Evolutionary conservation across 768 basidiomycete species (phyloP).

Genomic region (Tricholoma matsutake): DNA sequence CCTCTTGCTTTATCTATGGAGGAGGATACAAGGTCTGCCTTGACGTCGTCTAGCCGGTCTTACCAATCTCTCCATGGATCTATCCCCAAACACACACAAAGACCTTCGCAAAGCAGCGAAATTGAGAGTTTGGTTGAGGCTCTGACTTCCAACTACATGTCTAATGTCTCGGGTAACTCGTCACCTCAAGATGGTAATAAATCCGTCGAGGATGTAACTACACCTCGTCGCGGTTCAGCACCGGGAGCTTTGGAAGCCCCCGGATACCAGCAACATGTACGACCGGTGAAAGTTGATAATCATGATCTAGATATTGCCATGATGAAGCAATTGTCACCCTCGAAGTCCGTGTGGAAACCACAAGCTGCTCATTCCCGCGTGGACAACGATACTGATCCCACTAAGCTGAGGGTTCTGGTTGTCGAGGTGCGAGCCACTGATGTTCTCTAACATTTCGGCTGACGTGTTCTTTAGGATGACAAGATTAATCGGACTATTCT

Average conservation of each 20-base stretch:
- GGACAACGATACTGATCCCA: conserved; percentile 5
- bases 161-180: conserved; percentile 14
- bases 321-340: conserved; percentile 6
- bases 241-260: too few species aligned
- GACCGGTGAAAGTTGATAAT: conserved; percentile 35
- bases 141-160: conserved; percentile 31
- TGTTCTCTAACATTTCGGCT: not conserved
- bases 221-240: not conserved
- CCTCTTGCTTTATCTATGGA: conserved; percentile 48
- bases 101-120: conserved; percentile 27
- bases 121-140: conserved; percentile 50
- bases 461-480: conserved; percentile 51
- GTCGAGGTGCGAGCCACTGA: conserved; percentile 52
- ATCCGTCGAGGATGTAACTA: not conserved
- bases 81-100: conserved; percentile 22
- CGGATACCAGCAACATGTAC: conserved; percentile 26
- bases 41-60: conserved; percentile 16
- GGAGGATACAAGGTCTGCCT: conserved; percentile 3
- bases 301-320: conserved; percentile 16
- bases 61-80: conserved; percentile 18
- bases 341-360: not conserved
- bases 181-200: not conserved
- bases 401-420: conserved; percentile 48
- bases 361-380: not conserved
- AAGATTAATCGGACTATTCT: conserved; percentile 71